A percentile compares a stretch with the other conserved stretches of the same genome.
These are phyloP conservation scores for Lepiota brunneoincarnata DNA, from an alignment of 768 basidiomycete genomes.

Conservation along the genomic window DNA sequence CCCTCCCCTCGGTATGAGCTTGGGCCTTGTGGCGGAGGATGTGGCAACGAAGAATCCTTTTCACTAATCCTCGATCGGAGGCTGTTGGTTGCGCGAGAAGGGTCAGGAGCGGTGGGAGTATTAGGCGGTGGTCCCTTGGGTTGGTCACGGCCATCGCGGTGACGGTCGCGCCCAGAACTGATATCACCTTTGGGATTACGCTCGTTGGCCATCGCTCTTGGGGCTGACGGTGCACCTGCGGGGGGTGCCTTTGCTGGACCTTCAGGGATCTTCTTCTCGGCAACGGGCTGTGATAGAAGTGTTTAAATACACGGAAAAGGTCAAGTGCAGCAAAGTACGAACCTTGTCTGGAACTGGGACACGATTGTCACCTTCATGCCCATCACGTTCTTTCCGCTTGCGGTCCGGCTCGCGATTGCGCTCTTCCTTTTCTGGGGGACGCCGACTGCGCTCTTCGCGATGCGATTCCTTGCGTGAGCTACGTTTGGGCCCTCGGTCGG, in stretches of 20 bases:
- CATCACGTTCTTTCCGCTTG: constrained; percentile 46
- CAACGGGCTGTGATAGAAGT: constrained; percentile 6
- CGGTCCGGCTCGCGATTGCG: constrained; percentile 53
- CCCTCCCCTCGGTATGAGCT: constrained; percentile 41
- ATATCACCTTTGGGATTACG: constrained; percentile 14
- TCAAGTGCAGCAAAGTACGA: neutral
- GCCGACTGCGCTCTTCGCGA: constrained; percentile 70
- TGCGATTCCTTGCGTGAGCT: constrained; percentile 75
- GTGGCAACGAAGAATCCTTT: constrained; percentile 48
- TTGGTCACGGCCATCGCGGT: constrained; percentile 20
- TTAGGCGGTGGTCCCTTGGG: constrained; percentile 14
- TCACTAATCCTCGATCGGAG: constrained; percentile 45
- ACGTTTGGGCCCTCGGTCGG: constrained; percentile 78
- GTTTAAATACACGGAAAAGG: neutral
- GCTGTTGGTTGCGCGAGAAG: constrained; percentile 22
- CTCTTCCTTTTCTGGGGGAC: constrained; percentile 64
- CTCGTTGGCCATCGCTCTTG: constrained; percentile 18
- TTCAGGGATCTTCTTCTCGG: constrained; percentile 18
- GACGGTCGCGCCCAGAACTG: constrained; percentile 15
- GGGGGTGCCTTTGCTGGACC: constrained; percentile 14
- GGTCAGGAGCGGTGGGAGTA: constrained; percentile 17
- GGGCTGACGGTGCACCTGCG: constrained; percentile 16
- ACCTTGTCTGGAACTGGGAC: constrained; percentile 62
- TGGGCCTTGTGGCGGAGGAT: constrained; percentile 23
- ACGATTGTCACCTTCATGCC: constrained; percentile 51